phyloP scores from a whole-genome alignment of 345 rosid species.

The Corchorus capsularis region DNA sequence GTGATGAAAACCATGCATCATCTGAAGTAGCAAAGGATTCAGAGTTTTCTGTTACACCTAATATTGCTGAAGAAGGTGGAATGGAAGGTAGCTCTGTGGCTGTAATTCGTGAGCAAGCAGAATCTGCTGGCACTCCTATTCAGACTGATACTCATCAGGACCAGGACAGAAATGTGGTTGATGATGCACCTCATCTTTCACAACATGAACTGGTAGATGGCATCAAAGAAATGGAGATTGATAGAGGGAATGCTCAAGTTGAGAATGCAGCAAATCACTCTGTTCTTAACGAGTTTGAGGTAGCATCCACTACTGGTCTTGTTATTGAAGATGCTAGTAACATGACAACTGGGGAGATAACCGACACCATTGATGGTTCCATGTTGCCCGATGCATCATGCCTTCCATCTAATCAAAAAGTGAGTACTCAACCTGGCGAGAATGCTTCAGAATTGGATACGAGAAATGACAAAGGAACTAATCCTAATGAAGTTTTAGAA shows the following conservation, averaged over 20 bases:
- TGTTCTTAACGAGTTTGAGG: conserved; percentile 28
- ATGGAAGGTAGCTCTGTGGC: conserved; percentile 33
- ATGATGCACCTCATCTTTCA: conserved; percentile 28
- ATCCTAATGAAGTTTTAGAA: conserved; percentile 2
- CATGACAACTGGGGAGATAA: not conserved
- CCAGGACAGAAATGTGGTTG: conserved; percentile 28
- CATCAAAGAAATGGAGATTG: conserved; percentile 48
- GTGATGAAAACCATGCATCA: conserved; percentile 40
- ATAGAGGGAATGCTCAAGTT: conserved; percentile 37
- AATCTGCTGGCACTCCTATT: conserved; percentile 30
- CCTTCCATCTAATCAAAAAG: conserved; percentile 2
- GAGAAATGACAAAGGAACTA: conserved; percentile 4
- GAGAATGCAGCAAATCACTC: conserved; percentile 44
- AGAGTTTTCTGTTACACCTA: conserved; percentile 41
- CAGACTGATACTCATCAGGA: conserved; percentile 31
- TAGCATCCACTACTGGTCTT: conserved; percentile 17
- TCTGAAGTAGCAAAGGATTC: conserved; percentile 39
- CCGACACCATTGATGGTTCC: not conserved
- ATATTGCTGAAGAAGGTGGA: conserved; percentile 39
- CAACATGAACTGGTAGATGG: conserved; percentile 45
- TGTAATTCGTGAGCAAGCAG: conserved; percentile 28
- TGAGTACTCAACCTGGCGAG: not conserved
- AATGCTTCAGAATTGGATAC: conserved; percentile 8
- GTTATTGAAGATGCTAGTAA: conserved; percentile 12
- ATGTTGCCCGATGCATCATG: conserved; percentile 4